Evolutionary conservation across 116 monocot species (phyloP).

Genomic region (Dioscorea cayenensis): DNA sequence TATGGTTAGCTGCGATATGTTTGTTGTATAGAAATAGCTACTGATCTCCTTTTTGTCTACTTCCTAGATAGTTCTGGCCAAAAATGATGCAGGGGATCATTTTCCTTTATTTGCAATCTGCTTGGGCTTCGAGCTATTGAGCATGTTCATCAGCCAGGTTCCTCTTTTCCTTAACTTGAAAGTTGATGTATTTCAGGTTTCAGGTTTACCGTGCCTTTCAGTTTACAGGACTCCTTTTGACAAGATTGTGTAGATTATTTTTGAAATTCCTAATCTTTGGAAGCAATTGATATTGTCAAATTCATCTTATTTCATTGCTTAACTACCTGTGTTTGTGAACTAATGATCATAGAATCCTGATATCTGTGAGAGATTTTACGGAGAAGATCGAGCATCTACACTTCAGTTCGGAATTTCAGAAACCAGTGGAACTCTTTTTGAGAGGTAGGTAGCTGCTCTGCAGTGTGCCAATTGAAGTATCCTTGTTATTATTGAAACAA

Average conservation of each 20-base stretch:
- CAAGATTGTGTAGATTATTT: neutral
- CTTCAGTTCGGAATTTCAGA: constrained; percentile 56
- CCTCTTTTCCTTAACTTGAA: neutral
- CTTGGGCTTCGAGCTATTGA: constrained; percentile 85
- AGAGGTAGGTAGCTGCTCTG: constrained; percentile 51
- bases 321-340: neutral
- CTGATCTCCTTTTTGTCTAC: neutral
- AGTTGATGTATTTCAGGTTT: too few relatives aligned
- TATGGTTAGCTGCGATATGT: too few relatives aligned
- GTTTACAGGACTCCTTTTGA: neutral
- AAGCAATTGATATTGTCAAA: neutral
- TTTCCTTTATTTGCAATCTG: constrained; percentile 86
- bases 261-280: neutral
- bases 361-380: constrained; percentile 60
- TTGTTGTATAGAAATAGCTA: too few relatives aligned
- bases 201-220: too few relatives aligned
- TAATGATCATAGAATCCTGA: constrained; percentile 38
- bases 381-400: constrained; percentile 58
- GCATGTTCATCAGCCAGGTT: constrained; percentile 73
- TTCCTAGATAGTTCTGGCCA: constrained; percentile 50
- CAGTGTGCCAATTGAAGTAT: neutral
- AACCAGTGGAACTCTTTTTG: constrained; percentile 59
- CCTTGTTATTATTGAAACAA: too few relatives aligned
- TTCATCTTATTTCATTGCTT: neutral
- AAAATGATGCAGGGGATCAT: constrained; percentile 81